Evolutionary conservation across 2,329 filamentous ascomycete genomes (phyloP), one percentile per base, ranked within the genome.

Genomic region (Verticillium zaregamsianum): DNA sequence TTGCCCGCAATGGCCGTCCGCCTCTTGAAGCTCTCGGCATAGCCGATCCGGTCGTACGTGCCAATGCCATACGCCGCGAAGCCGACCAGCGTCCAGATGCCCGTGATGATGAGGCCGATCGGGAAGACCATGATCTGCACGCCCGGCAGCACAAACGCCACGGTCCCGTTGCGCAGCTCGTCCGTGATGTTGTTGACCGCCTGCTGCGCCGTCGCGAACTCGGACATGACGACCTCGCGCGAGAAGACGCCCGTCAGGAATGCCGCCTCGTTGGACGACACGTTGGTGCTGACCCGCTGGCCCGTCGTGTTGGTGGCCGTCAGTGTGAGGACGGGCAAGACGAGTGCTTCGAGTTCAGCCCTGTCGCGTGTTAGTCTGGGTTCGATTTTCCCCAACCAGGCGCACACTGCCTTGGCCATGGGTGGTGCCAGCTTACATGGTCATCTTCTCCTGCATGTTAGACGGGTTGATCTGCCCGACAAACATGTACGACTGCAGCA

Each of bases 201-300:
- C 20, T 79, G 72, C 64, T 81, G 75, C 28, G 85, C 85, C 57
- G 76, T 67, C 55, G 76, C 72, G 40, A 82, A 77, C 58, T 79
- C 75, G 62, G 84, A 87, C 68, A 82, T 73, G 69, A 86, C 72
- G 15, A 84, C 77, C 61, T 83, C 77, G 58, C 82, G 75, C 60
- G 88, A 84, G 74, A 92, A 92, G 68, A 90, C 83, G 59, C 90
- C 90, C 15, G 83, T 84, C 45, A 92, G 83, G 67, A 92, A 93
- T 7, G 85, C 82, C 17, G 90, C 89, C 72, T 91, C 87, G 73
- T 89, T 87, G 63, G 85, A 82, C 11, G 88, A 88, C 58, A 92
- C 84, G 37, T 85, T 87, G 58, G 89, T 89, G 68, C 77, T 82
- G 62, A 91, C 79, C 1, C 75, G 73, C 68, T 78, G 70, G 64